Evolutionary conservation across 2,329 filamentous ascomycete genomes (phyloP).

Genomic region (Trichoderma atrobrunneum): DNA sequence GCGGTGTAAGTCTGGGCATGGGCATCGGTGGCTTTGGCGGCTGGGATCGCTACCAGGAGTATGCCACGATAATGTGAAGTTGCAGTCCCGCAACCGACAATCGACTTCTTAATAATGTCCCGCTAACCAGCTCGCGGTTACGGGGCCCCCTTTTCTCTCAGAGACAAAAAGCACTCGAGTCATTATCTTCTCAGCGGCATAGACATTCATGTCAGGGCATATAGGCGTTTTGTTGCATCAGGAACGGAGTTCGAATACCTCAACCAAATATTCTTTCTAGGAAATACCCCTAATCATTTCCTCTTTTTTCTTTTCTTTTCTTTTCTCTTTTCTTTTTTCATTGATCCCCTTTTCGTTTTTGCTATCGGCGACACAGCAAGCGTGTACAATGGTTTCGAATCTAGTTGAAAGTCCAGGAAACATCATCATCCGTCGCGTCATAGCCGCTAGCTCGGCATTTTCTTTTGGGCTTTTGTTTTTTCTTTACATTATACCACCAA

Average conservation of each 20-base stretch:
- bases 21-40: conserved; percentile 63
- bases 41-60: conserved; percentile 84
- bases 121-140: conserved; percentile 19
- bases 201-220: conserved; percentile 36
- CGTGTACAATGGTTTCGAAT: conserved; percentile 31
- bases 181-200: conserved; percentile 38
- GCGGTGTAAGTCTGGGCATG: conserved; percentile 64
- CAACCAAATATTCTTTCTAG: conserved; percentile 35
- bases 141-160: not conserved
- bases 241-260: conserved; percentile 40
- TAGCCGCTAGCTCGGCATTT: conserved; percentile 50
- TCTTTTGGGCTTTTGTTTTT: conserved; percentile 35
- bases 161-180: conserved; percentile 25
- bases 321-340: conserved; percentile 26
- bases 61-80: conserved; percentile 83
- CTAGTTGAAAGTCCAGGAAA: conserved; percentile 37
- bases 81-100: conserved; percentile 49
- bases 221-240: conserved; percentile 45
- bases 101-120: conserved; percentile 44
- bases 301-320: conserved; percentile 23
- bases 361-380: conserved; percentile 47
- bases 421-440: conserved; percentile 34
- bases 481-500: conserved; percentile 43
- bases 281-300: conserved; percentile 25
- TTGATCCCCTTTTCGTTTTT: conserved; percentile 33